phyloP scores from a whole-genome alignment of 768 basidiomycete species.

The Aureoboletus auriporus region DNA sequence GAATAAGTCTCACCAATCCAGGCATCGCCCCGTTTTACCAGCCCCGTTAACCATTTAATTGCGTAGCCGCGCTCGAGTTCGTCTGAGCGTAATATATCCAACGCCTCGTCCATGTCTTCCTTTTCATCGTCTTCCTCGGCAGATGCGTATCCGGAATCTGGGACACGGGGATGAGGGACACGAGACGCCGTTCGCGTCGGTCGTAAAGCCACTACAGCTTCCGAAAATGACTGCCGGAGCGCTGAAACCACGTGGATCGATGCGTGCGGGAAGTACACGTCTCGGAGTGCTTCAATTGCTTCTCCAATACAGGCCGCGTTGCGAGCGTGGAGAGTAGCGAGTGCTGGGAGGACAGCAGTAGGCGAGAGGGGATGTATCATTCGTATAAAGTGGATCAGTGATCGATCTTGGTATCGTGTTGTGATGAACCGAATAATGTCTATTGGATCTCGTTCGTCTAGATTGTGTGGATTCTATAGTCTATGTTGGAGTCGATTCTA shows the following conservation, averaged over 20 bases:
- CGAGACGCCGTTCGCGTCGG: conserved; percentile 17
- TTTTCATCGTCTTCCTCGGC: conserved; percentile 47
- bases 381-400: not conserved
- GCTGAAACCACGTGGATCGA: conserved; percentile 9
- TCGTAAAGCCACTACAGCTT: conserved; percentile 20
- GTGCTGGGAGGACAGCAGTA: conserved; percentile 53
- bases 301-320: conserved; percentile 35
- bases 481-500: conserved; percentile 3
- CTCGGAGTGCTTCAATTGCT: conserved; percentile 42
- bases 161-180: conserved; percentile 42
- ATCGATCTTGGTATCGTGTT: conserved; percentile 4
- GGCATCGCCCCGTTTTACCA: conserved; percentile 55
- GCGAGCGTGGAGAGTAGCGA: conserved; percentile 38
- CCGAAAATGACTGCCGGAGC: conserved; percentile 16
- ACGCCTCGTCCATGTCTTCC: conserved; percentile 15
- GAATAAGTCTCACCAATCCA: conserved; percentile 37
- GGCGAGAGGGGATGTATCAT: conserved; percentile 33
- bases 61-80: conserved; percentile 61
- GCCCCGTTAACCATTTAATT: conserved; percentile 72
- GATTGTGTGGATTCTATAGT: conserved; percentile 11
- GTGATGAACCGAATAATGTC: not conserved
- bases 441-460: conserved; percentile 10
- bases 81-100: conserved; percentile 55
- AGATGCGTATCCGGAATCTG: conserved; percentile 79
- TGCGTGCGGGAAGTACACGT: conserved; percentile 48